Percentiles rank a stretch among this genome's conserved stretches.
Evolutionary conservation across 2,329 filamentous ascomycete species (phyloP).

Genomic region (Xylariaceae sp.): DNA sequence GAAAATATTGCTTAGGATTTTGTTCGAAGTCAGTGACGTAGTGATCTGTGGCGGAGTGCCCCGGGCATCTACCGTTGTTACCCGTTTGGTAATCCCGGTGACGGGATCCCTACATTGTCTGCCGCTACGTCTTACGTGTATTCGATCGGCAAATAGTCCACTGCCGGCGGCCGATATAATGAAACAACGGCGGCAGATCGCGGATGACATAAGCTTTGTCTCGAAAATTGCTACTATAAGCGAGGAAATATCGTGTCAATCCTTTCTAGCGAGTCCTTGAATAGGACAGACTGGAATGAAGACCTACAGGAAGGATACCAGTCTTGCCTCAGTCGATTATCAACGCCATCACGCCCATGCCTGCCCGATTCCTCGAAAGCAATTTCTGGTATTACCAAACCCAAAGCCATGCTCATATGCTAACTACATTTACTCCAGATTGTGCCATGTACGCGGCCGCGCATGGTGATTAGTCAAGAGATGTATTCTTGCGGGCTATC

Average conservation of each 20-base stretch:
- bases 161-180: not conserved
- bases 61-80: not conserved
- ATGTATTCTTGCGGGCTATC: not conserved
- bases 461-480: not conserved
- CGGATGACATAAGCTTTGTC: not conserved
- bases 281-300: not conserved
- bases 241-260: not conserved
- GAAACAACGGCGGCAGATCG: not conserved
- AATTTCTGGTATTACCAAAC: not conserved
- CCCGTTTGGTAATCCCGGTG: not conserved
- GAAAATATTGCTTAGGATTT: not conserved
- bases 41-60: not conserved
- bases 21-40: not conserved
- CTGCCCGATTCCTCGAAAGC: not conserved
- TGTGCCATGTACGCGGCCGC: not conserved
- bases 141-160: not conserved
- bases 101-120: not conserved
- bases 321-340: not conserved
- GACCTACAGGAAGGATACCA: not conserved
- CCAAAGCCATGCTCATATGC: not conserved
- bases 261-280: not conserved
- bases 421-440: not conserved
- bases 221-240: not conserved
- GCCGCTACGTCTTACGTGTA: not conserved
- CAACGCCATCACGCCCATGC: not conserved